Base-by-base conservation (phyloP, 1,284 basidiomycete genomes). In the Sanghuangporus weigelae region DNA sequence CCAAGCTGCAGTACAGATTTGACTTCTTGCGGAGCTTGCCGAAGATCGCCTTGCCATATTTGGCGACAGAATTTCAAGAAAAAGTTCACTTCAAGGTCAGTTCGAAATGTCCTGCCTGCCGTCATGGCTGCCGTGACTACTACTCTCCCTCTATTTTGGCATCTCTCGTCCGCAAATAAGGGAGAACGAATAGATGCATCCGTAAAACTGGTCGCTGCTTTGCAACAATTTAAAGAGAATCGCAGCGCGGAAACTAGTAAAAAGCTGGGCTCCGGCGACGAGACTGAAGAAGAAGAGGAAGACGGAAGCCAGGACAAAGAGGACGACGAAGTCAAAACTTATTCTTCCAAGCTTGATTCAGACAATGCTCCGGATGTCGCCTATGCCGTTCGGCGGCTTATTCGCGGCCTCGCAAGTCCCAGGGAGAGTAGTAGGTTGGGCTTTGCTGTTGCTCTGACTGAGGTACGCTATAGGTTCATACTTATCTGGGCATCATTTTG, bases 371-470 rank as follows among this genome's bases (percentile, higher is more conserved):
- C 89, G 68, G 95, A 97, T 77, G 92, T 96, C 0, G 86, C 90
- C 6, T 97, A 97, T 73, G 91, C 93, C 6, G 85, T 97, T 70
- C 84, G 92, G 66, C 77, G 95, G 40, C 81, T 97, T 36, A 79
- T 96, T 38, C 81, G 94, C 49, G 96, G 96, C 19, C 79, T 99
- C 31, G 94, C 92, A 0, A 95, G 92, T 75, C 92, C 95, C 1
- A 81, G 96, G 68, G 95, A 98, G 75, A 95, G 92, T 75, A 95
- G 94, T 73, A 79, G 96, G 68, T 78, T 97, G 40, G 96, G 96
- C 12, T 99, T 98, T 73, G 93, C 96, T 7, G 96, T 98, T 50
- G 94, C 95, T 19, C 79, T 99, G 68, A 95, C 96, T 1, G 96
- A 98, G 81, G 95, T 95, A 71, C 68, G 86, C 79, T 59, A 60